A percentile compares a stretch with the other conserved stretches of the same genome.
Evolutionary conservation across 768 basidiomycete species (phyloP).

Genomic region (Russula griseocarnosa): DNA sequence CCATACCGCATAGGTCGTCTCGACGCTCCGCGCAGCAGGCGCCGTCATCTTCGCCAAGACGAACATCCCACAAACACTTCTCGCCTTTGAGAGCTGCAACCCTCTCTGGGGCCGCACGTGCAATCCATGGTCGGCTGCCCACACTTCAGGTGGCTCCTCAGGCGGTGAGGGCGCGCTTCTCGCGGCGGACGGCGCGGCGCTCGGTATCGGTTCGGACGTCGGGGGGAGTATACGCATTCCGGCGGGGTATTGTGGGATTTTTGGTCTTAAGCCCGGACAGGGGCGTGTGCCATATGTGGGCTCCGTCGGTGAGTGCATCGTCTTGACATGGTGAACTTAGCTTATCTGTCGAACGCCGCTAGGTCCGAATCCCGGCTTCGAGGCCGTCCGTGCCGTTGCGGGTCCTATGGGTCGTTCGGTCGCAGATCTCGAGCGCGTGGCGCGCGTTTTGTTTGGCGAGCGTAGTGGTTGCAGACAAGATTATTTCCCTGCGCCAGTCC

Average conservation of each 20-base stretch:
- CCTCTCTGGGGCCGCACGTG: conserved; percentile 66
- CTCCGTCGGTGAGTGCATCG: conserved; percentile 37
- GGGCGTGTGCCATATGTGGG: conserved; percentile 55
- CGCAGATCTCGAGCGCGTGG: conserved; percentile 61
- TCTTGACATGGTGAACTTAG: neutral
- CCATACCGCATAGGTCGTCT: conserved; percentile 46
- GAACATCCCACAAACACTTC: conserved; percentile 88
- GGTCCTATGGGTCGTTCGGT: conserved; percentile 73
- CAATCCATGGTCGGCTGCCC: conserved; percentile 55
- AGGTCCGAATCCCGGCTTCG: conserved; percentile 66
- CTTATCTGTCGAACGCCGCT: neutral
- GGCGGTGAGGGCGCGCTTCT: conserved; percentile 65
- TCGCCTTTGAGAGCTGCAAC: conserved; percentile 79
- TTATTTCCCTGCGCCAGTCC: conserved; percentile 45
- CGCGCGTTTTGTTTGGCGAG: conserved; percentile 49
- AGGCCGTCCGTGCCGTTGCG: conserved; percentile 51
- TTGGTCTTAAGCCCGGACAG: conserved; percentile 65
- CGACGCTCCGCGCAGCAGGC: conserved; percentile 59
- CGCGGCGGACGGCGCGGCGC: conserved; percentile 68
- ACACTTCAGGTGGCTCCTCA: conserved; percentile 31
- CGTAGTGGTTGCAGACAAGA: neutral
- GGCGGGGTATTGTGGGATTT: conserved; percentile 72
- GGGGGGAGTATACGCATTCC: conserved; percentile 87
- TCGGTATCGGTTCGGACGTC: conserved; percentile 81
- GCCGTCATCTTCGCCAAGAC: conserved; percentile 86